Percentiles rank a stretch among this genome's conserved stretches.
Evolutionary conservation across 768 basidiomycete species (phyloP).

Genomic region (Lentinula detonsa): DNA sequence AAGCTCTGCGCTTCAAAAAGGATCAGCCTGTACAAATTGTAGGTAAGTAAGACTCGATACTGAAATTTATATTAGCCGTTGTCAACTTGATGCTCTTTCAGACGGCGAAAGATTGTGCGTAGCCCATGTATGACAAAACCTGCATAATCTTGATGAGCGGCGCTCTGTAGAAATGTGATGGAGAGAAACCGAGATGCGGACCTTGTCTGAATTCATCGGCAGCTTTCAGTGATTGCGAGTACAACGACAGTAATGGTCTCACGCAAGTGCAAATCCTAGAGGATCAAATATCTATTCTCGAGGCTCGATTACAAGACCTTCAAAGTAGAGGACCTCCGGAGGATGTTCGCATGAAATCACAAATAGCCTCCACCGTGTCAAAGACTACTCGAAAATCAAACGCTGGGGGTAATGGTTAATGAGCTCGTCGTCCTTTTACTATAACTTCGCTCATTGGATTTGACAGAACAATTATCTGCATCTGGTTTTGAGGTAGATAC

Average conservation of each 20-base stretch:
- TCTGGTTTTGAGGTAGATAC: not conserved
- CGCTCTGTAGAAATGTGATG: constrained; percentile 45
- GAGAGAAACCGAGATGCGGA: constrained; percentile 40
- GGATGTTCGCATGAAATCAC: constrained; percentile 12
- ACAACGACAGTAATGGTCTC: constrained; percentile 36
- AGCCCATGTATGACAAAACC: not conserved
- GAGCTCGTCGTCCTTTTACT: not conserved
- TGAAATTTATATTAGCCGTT: not conserved
- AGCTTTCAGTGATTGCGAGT: constrained; percentile 48
- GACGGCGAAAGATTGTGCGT: constrained; percentile 44
- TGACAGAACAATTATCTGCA: not conserved
- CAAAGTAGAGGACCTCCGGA: constrained; percentile 15
- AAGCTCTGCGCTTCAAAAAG: constrained; percentile 29
- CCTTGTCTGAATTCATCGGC: constrained; percentile 41
- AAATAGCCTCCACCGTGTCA: not conserved
- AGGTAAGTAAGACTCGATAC: constrained; percentile 25
- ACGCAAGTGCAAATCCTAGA: constrained; percentile 41
- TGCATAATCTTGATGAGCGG: not conserved
- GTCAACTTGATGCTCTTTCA: constrained; percentile 11
- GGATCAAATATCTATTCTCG: constrained; percentile 36
- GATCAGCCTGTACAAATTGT: constrained; percentile 48
- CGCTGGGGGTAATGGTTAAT: not conserved
- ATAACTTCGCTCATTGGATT: not conserved
- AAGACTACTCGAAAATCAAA: not conserved
- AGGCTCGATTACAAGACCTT: constrained; percentile 35